phyloP scores from a whole-genome alignment of 116 monocot genomes.

The Phalaenopsis hybrid region DNA sequence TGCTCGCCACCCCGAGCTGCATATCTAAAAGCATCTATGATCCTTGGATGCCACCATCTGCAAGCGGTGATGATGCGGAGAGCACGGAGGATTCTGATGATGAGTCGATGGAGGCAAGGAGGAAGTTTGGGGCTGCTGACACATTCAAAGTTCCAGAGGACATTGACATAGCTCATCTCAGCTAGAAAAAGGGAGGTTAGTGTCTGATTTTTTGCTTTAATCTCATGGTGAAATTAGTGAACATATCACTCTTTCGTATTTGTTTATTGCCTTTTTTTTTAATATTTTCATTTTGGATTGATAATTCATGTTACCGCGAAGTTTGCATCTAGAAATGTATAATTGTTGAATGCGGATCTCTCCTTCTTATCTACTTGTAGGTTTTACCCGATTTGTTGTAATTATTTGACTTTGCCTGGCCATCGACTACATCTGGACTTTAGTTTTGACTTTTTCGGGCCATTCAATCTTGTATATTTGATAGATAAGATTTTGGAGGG shows the following conservation, averaged over 20 bases:
- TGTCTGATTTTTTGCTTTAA: background rate
- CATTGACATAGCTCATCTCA: constrained; percentile 52
- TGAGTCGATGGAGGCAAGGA: constrained; percentile 51
- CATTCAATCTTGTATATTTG: no score
- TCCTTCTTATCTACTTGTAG: no score
- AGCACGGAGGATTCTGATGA: constrained; percentile 21
- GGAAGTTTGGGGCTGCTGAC: constrained; percentile 92
- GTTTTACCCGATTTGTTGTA: no score
- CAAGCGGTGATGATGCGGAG: constrained; percentile 14
- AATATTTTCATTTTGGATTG: no score
- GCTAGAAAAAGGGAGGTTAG: constrained; percentile 18
- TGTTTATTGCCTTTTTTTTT: background rate
- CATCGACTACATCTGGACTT: no score
- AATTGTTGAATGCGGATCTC: no score
- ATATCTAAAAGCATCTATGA: constrained; percentile 60
- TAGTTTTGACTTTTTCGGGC: no score
- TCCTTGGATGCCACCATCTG: constrained; percentile 17
- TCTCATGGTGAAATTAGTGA: no score
- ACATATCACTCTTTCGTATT: background rate
- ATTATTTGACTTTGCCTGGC: no score
- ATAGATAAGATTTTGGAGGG: no score
- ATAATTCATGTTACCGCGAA: no score
- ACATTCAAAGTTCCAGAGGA: constrained; percentile 76
- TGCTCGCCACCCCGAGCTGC: constrained; percentile 64
- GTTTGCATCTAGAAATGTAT: no score